Evolutionary conservation across 2,329 filamentous ascomycete genomes (phyloP).

Genomic region (Rosellinia necatrix): DNA sequence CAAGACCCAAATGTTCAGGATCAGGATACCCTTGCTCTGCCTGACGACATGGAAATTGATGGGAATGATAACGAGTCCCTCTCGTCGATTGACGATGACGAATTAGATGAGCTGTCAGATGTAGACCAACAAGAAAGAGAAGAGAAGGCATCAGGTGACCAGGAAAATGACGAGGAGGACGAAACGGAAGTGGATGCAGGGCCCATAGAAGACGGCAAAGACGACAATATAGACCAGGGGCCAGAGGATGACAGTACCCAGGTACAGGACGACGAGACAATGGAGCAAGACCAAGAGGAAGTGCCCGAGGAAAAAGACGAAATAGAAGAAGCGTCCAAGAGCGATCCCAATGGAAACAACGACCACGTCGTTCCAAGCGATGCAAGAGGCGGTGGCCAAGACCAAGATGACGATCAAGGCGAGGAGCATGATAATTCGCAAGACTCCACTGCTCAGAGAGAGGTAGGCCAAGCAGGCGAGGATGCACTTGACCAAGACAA

Average conservation of each 20-base stretch:
- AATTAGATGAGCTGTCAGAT: constrained; percentile 62
- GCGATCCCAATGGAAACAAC: constrained; percentile 57
- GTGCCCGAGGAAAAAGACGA: constrained; percentile 41
- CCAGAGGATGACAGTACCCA: constrained; percentile 44
- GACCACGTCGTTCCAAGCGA: constrained; percentile 70
- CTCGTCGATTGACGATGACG: constrained; percentile 57
- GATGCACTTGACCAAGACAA: constrained; percentile 67
- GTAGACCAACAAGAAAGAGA: constrained; percentile 52
- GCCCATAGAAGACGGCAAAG: constrained; percentile 54
- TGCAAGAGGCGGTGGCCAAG: constrained; percentile 65
- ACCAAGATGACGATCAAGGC: constrained; percentile 66
- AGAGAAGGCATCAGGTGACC: constrained; percentile 44
- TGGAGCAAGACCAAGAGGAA: constrained; percentile 42
- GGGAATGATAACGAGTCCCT: constrained; percentile 64
- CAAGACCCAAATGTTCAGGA: constrained; percentile 80
- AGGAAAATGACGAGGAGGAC: constrained; percentile 47
- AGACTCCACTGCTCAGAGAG: constrained; percentile 64
- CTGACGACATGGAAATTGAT: constrained; percentile 86
- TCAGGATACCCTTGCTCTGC: constrained; percentile 79
- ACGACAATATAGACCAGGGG: constrained; percentile 58
- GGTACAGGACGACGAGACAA: constrained; percentile 41
- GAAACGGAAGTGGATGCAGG: constrained; percentile 54
- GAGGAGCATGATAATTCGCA: constrained; percentile 66
- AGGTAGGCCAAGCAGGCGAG: constrained; percentile 69
- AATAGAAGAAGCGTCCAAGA: constrained; percentile 36